phyloP scores from a whole-genome alignment of 1,284 basidiomycete species.

The Trichosporon coremiiforme region DNA sequence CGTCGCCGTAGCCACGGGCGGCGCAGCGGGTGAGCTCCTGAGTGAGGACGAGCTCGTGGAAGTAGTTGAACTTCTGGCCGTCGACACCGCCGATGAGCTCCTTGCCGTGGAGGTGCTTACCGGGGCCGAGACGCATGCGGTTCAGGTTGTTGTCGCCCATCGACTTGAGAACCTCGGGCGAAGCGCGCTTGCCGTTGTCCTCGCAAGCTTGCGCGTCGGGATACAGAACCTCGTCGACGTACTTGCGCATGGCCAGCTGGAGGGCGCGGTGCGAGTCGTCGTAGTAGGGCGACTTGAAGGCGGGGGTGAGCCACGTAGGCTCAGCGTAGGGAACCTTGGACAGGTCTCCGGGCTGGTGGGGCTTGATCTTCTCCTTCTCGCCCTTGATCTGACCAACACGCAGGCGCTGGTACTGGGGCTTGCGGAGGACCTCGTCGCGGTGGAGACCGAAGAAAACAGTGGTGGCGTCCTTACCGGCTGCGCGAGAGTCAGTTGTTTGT shows the following conservation, averaged over 20 bases:
- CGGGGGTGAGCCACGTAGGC: constrained; percentile 77
- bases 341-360: constrained; percentile 63
- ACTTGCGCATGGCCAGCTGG: constrained; percentile 61
- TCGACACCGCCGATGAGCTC: constrained; percentile 70
- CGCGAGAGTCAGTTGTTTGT: constrained; percentile 21
- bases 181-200: constrained; percentile 70
- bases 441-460: constrained; percentile 84
- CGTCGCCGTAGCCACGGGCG: constrained; percentile 83
- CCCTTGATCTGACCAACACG: constrained; percentile 71
- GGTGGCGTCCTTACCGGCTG: constrained; percentile 74
- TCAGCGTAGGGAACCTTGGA: constrained; percentile 74
- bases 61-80: constrained; percentile 83
- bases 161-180: constrained; percentile 52
- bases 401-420: constrained; percentile 65
- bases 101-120: constrained; percentile 76
- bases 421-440: constrained; percentile 74
- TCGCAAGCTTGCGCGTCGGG: constrained; percentile 67
- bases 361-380: constrained; percentile 64
- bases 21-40: constrained; percentile 81
- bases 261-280: constrained; percentile 62
- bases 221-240: constrained; percentile 62
- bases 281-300: constrained; percentile 83
- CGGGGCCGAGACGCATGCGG: constrained; percentile 85
- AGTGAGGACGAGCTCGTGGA: constrained; percentile 73
- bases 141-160: constrained; percentile 69